These are phyloP conservation scores for Elaphomyces granulatus DNA, from an alignment of 495 filamentous ascomycete genomes.

Conservation along the genomic window DNA sequence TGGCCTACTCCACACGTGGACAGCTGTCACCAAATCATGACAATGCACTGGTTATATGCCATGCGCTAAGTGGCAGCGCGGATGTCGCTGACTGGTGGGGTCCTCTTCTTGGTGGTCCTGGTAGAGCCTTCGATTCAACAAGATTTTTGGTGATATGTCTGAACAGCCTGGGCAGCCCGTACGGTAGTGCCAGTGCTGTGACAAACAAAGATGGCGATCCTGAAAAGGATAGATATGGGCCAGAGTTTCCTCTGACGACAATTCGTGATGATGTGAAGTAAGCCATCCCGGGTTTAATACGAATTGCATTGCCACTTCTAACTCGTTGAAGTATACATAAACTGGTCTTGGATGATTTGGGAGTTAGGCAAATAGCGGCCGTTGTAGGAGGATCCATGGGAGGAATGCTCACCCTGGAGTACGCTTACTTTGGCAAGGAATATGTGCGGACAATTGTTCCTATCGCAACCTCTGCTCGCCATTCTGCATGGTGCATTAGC, in stretches of 20 bases:
- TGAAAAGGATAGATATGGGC: constrained; percentile 66
- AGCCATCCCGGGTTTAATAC: constrained; percentile 14
- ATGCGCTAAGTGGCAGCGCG: constrained; percentile 88
- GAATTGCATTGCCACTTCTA: too few species aligned
- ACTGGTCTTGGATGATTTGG: constrained; percentile 76
- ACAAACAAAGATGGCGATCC: constrained; percentile 72
- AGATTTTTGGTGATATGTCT: constrained; percentile 91
- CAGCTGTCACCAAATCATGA: constrained; percentile 56
- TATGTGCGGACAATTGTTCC: constrained; percentile 87
- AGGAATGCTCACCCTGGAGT: constrained; percentile 93
- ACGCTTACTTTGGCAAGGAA: constrained; percentile 88
- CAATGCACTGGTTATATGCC: constrained; percentile 95
- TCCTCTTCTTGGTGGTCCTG: constrained; percentile 74
- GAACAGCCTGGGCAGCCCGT: constrained; percentile 92
- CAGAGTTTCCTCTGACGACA: constrained; percentile 91
- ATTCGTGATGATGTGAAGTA: constrained; percentile 92
- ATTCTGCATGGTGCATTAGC: constrained; percentile 98
- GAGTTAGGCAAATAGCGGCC: constrained; percentile 70
- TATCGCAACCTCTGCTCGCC: constrained; percentile 85
- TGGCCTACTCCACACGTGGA: constrained; percentile 84
- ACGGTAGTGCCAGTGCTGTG: constrained; percentile 90
- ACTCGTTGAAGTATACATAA: constrained; percentile 84
- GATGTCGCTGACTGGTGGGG: constrained; percentile 99
- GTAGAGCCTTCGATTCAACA: constrained; percentile 81
- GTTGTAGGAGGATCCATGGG: constrained; percentile 97